phyloP scores from a whole-genome alignment of 2,329 filamentous ascomycete genomes.

The Exutisphaerella laricina region DNA sequence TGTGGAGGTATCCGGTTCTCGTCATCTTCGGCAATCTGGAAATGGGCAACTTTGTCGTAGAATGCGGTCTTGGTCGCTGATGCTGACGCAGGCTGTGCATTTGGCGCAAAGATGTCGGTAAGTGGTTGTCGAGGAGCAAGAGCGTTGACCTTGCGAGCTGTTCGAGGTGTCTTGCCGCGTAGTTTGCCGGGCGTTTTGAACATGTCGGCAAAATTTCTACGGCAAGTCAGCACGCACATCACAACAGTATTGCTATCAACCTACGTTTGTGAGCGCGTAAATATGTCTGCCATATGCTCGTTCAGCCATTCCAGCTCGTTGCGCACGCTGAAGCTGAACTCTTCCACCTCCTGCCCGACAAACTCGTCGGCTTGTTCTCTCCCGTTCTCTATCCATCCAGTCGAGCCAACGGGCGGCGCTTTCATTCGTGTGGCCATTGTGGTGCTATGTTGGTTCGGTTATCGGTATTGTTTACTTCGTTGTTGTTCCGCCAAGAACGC shows the following conservation, averaged over 20 bases:
- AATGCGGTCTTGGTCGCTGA: slow-evolving; percentile 49
- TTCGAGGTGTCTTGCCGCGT: slow-evolving; percentile 73
- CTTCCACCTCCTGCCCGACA: slow-evolving; percentile 76
- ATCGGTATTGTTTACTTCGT: slow-evolving; percentile 12
- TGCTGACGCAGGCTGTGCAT: slow-evolving; percentile 45
- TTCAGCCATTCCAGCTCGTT: slow-evolving; percentile 98
- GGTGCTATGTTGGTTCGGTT: slow-evolving; percentile 10
- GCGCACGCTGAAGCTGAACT: slow-evolving; percentile 84
- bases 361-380: slow-evolving; percentile 71
- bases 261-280: slow-evolving; percentile 80
- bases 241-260: slow-evolving; percentile 28
- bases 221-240: slow-evolving; percentile 26
- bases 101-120: slow-evolving; percentile 45
- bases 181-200: slow-evolving; percentile 90
- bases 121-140: slow-evolving; percentile 53
- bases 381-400: slow-evolving; percentile 77
- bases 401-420: slow-evolving; percentile 28
- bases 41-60: slow-evolving; percentile 52
- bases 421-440: slow-evolving; percentile 28
- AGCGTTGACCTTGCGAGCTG: slow-evolving; percentile 56
- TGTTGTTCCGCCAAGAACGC: slow-evolving; percentile 6
- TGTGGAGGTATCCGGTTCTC: slow-evolving; percentile 31
- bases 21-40: slow-evolving; percentile 55
- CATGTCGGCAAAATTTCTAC: slow-evolving; percentile 83
- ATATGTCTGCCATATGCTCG: slow-evolving; percentile 95